Base-by-base conservation (phyloP, 345 rosid genomes). In the Lepidium sativum region DNA sequence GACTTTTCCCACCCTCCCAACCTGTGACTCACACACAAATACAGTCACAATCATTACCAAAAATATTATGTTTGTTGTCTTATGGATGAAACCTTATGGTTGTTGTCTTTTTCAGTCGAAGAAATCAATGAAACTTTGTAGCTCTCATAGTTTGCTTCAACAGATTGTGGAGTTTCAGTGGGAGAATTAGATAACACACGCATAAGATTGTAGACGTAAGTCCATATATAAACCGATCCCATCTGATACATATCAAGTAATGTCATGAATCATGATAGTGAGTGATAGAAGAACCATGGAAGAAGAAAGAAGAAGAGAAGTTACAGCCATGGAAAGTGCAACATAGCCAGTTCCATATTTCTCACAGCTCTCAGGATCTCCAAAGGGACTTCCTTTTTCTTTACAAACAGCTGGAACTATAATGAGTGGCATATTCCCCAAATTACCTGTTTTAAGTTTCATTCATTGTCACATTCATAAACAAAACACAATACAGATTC, bases 241-340 rank as follows among this genome's bases (percentile, higher is more conserved):
- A 83, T 29, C 88, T 87, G 63, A 55, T 55, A 31, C 5, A 50
- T 2, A 57, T 38, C 15, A 68, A 59, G 20, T 20, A 66, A 10
- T n/a, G 35, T 29, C 44, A 68, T 60, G 6, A 25, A 2, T 47
- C n/a, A 54, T 15, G 5, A 25, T 6, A 25, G 29, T 4, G 0
- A 34, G 39, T 39, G 3, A 54, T 18, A 10, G 32, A 6, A n/a
- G 34, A 25, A 40, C 40, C 61, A 51, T 33, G 37, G 23, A 42
- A 23, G 41, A 54, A 21, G 32, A 9, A 21, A 12, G 17, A 31
- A 50, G 5, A 18, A 21, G 21, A 8, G 14, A 63, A 48, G 78
- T 11, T 78, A 87, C 91, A 12, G 95, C 84, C 86, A 85, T 81
- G 50, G 95, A 87, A 9, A 87, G 80, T 50, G 95, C 84, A 54